A percentile compares a stretch with the other conserved stretches of the same genome.
phyloP scores from a whole-genome alignment of 2,329 filamentous ascomycete genomes.

The Colletotrichum destructivum region DNA sequence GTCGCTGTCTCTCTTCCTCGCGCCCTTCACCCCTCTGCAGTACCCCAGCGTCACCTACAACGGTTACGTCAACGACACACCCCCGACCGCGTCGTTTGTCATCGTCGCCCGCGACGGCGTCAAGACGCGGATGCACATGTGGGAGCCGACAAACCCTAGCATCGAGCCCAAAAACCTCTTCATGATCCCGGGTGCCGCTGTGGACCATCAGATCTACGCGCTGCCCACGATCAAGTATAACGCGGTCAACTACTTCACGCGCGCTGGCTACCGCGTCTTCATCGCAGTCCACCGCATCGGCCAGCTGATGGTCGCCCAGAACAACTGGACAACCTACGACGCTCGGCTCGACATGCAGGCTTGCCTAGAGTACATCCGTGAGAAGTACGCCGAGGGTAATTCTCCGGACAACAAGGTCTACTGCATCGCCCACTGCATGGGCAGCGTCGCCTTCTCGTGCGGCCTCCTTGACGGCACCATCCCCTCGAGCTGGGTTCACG shows the following conservation, averaged over 20 bases:
- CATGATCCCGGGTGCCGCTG: conserved; percentile 74
- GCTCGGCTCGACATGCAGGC: conserved; percentile 72
- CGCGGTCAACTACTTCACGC: conserved; percentile 74
- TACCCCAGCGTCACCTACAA: conserved; percentile 64
- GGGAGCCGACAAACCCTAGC: conserved; percentile 63
- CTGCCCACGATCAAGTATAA: conserved; percentile 76
- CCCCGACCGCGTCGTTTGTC: conserved; percentile 58
- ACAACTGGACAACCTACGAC: conserved; percentile 72
- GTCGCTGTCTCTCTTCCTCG: conserved; percentile 67
- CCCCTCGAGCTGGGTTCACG: conserved; percentile 69
- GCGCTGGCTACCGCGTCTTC: conserved; percentile 73
- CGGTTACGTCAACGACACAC: conserved; percentile 69
- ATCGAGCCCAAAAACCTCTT: conserved; percentile 66
- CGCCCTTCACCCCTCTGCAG: conserved; percentile 69
- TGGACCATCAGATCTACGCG: conserved; percentile 75
- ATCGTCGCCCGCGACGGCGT: conserved; percentile 69
- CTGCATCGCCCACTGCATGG: conserved; percentile 75
- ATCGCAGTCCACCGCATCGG: conserved; percentile 72
- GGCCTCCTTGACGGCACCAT: conserved; percentile 76
- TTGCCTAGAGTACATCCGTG: conserved; percentile 67
- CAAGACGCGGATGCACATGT: conserved; percentile 68
- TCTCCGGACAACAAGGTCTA: conserved; percentile 62
- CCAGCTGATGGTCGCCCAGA: conserved; percentile 63
- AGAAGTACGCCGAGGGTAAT: conserved; percentile 49
- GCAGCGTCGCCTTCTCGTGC: conserved; percentile 70